Evolutionary conservation across 2,329 filamentous ascomycete species (phyloP).

Genomic region (Pseudogymnoascus sp.): DNA sequence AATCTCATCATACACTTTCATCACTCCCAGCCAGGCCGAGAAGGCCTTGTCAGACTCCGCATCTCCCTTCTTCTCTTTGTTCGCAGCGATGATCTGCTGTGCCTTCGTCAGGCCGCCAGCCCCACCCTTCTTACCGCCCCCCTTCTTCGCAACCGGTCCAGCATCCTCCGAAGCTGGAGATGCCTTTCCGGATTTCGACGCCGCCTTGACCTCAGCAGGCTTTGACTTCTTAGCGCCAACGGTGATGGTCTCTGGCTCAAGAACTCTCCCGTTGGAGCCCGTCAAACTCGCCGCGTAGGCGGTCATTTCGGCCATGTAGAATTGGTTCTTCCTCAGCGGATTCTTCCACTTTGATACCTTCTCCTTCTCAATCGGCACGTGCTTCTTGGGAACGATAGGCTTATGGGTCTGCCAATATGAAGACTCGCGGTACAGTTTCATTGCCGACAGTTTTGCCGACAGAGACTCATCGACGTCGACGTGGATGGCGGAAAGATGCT

Average conservation of each 20-base stretch:
- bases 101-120: conserved; percentile 29
- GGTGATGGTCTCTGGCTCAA: conserved; percentile 59
- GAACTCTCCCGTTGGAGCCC: conserved; percentile 51
- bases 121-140: conserved; percentile 34
- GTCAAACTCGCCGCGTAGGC: conserved; percentile 65
- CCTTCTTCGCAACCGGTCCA: conserved; percentile 22
- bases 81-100: conserved; percentile 29
- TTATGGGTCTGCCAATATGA: conserved; percentile 57
- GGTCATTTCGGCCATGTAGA: conserved; percentile 59
- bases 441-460: conserved; percentile 15
- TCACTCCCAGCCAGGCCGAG: conserved; percentile 24
- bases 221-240: conserved; percentile 31
- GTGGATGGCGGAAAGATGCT: conserved; percentile 37
- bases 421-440: conserved; percentile 40
- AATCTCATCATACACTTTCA: conserved; percentile 24
- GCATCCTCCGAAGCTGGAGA: conserved; percentile 10
- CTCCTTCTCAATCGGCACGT: conserved; percentile 33
- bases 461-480: conserved; percentile 29
- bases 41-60: conserved; percentile 27
- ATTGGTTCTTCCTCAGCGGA: conserved; percentile 41
- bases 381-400: conserved; percentile 37
- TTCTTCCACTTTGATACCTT: conserved; percentile 33
- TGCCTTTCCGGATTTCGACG: conserved; percentile 21
- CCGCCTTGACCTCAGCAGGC: conserved; percentile 21
- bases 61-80: conserved; percentile 25